Evolutionary conservation across 345 rosid genomes (phyloP).

Genomic region (Eutrema heterophyllum): DNA sequence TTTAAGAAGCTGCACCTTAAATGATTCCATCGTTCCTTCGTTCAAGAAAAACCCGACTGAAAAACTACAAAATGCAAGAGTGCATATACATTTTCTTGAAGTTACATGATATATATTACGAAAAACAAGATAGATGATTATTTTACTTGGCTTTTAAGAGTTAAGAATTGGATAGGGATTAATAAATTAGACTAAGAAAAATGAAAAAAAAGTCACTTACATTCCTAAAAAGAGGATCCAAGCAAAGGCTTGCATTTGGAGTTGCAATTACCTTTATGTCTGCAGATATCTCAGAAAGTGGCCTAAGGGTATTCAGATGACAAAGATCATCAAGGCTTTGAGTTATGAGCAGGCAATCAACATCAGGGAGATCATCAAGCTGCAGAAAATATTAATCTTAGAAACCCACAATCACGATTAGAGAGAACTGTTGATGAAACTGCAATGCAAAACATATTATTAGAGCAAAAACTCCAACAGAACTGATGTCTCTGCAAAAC

Average conservation of each 20-base stretch:
- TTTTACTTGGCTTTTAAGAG: slow-evolving; percentile 68
- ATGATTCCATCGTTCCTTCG: slow-evolving; percentile 79
- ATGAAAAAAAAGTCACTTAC: slow-evolving; percentile 36
- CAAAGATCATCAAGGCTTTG: slow-evolving; percentile 98
- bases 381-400: slow-evolving; percentile 33
- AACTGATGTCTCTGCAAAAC: too few species aligned
- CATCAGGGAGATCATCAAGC: slow-evolving; percentile 77
- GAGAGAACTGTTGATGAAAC: not conserved
- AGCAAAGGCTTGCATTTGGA: slow-evolving; percentile 80
- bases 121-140: not conserved
- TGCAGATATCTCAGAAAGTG: slow-evolving; percentile 59
- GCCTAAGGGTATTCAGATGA: slow-evolving; percentile 75
- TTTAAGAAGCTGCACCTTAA: slow-evolving; percentile 49
- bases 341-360: slow-evolving; percentile 78
- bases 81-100: not conserved
- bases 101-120: not conserved
- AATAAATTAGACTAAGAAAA: not conserved
- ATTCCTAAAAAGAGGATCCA: slow-evolving; percentile 69
- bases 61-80: not conserved
- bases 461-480: too few species aligned
- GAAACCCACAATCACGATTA: not conserved
- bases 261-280: slow-evolving; percentile 69
- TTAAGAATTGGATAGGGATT: not conserved
- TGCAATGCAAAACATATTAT: not conserved
- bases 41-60: slow-evolving; percentile 8